phyloP scores from a whole-genome alignment of 805 yeast species.

The Metschnikowia chrysomelidarum region DNA sequence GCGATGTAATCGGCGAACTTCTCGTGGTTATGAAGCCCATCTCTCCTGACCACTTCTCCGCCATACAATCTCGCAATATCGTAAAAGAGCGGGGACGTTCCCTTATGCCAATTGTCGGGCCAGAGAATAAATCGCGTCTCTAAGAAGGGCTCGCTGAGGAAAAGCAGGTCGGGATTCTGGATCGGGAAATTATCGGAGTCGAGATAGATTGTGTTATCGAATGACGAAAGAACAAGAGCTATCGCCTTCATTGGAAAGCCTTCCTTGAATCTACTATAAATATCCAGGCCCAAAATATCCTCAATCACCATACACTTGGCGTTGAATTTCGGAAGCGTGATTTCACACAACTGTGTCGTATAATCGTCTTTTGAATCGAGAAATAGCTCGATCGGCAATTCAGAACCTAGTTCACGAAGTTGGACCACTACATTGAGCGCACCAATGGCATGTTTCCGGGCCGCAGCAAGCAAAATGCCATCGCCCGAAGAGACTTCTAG shows the following conservation, averaged over 20 bases:
- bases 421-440: conserved; percentile 32
- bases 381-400: conserved; percentile 44
- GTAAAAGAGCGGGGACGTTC: conserved; percentile 23
- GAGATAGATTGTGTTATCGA: conserved; percentile 43
- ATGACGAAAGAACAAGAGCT: conserved; percentile 46
- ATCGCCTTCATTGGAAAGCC: conserved; percentile 42
- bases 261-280: conserved; percentile 23
- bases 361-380: conserved; percentile 41
- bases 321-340: conserved; percentile 56
- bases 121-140: conserved; percentile 19
- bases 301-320: conserved; percentile 64
- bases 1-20: conserved; percentile 22
- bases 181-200: conserved; percentile 50
- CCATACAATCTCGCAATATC: conserved; percentile 18
- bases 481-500: conserved; percentile 26
- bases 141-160: conserved; percentile 20
- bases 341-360: conserved; percentile 49
- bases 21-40: conserved; percentile 29
- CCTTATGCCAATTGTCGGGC: conserved; percentile 27
- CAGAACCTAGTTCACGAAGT: conserved; percentile 42
- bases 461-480: conserved; percentile 37
- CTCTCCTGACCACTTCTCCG: conserved; percentile 24
- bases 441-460: conserved; percentile 26
- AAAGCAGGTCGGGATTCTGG: conserved; percentile 36
- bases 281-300: conserved; percentile 49